Percentiles rank a stretch among this genome's conserved stretches.
These are phyloP conservation scores for Monosporozyma aerobia DNA, from an alignment of 805 yeast genomes.

Conservation along the genomic window DNA sequence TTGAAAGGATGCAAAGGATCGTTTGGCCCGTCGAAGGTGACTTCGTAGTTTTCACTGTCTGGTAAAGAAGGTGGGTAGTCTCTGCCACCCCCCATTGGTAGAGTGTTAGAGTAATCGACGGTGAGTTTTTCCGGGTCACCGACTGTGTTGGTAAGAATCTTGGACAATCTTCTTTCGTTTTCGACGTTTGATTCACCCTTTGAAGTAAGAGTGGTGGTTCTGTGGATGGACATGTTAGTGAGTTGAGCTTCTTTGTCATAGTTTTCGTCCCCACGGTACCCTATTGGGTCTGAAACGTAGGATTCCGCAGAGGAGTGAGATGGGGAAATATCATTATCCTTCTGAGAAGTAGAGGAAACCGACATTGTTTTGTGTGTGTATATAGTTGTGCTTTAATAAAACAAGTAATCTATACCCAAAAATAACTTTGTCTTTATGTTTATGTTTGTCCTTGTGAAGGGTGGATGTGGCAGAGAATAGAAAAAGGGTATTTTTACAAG, in stretches of 20 bases:
- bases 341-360: slow-evolving; percentile 6
- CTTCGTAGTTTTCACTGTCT: slow-evolving; percentile 48
- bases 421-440: too few species aligned
- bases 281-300: slow-evolving; percentile 11
- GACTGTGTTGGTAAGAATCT: slow-evolving; percentile 9
- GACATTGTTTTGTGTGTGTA: background rate
- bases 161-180: slow-evolving; percentile 10
- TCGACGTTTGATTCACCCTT: slow-evolving; percentile 9
- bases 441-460: too few species aligned
- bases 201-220: slow-evolving; percentile 11
- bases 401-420: too few species aligned
- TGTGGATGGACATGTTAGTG: background rate
- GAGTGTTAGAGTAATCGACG: slow-evolving; percentile 16
- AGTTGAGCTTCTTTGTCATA: background rate
- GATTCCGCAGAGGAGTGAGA: slow-evolving; percentile 2
- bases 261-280: slow-evolving; percentile 1
- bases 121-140: slow-evolving; percentile 8
- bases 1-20: slow-evolving; percentile 51
- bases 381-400: too few species aligned
- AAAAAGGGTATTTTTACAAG: too few species aligned
- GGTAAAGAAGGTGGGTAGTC: slow-evolving; percentile 56
- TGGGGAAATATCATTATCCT: slow-evolving; percentile 2
- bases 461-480: too few species aligned
- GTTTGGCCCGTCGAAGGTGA: slow-evolving; percentile 43
- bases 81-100: slow-evolving; percentile 61